Evolutionary conservation across 75 land plant species (phyloP), one percentile per base, ranked within the genome.

Genomic region (Larix kaempferi): DNA sequence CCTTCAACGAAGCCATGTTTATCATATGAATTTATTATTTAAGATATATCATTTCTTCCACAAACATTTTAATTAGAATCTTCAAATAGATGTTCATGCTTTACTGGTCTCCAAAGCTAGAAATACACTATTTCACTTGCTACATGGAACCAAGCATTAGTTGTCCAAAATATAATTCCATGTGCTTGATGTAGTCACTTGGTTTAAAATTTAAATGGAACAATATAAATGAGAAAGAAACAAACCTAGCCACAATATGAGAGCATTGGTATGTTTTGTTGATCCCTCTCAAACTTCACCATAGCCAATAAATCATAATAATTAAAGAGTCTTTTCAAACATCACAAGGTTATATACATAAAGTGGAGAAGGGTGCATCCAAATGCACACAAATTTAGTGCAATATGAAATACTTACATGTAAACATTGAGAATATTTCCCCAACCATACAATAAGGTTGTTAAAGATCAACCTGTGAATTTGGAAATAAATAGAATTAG

Each of bases 401-500:
- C 39, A 67, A 21, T 39, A 7, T 15, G 39, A 39, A 22, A 67
- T 1, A 74, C 86, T 82, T 84, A 94, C 98, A 81, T 79, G 84
- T 86, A 94, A 87, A 92, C 78, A 84, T 89, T 91, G 27, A 83
- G 21, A 39, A 95, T 73, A 75, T 94, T 91, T 44, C 92, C 98
- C 92, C 89, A 91, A 39, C 98, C 98, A 59, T 89, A 86, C 23
- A 93, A 75, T 21, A 91, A 52, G 72, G 91, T 75, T 11, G 92
- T 96, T 96, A 96, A 95, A 57, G 84, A n/a, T 57, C 94, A 82
- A 66, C 98, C 95, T 62, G 87, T 85, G 84, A 93, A 94, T 95
- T 93, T 94, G 88, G 67, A 82, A 76, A 25, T 57, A 79, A 67
- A 5, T 19, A 29, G 2, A 61, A 57, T 52, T 71, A 80, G 17